These are phyloP conservation scores for Penicillium hesseltinei DNA, from an alignment of 2,329 filamentous ascomycete species.

Conservation along the genomic window DNA sequence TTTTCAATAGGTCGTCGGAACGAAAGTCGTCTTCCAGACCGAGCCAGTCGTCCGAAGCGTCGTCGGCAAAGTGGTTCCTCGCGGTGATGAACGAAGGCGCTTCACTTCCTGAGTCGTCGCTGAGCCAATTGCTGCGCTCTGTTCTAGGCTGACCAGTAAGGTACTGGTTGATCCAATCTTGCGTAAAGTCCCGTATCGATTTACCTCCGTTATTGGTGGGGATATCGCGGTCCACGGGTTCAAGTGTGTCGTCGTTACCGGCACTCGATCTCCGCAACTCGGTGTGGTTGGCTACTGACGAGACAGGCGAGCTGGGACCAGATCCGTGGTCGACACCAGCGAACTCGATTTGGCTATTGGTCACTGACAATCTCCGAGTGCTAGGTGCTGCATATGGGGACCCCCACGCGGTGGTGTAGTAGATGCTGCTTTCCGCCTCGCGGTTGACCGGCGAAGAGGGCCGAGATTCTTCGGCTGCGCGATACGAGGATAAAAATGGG, in stretches of 20 bases:
- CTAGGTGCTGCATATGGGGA: slow-evolving; percentile 76
- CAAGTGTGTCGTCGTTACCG: slow-evolving; percentile 28
- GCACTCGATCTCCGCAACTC: slow-evolving; percentile 32
- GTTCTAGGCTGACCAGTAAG: slow-evolving; percentile 67
- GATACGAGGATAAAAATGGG: slow-evolving; percentile 34
- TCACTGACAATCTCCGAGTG: slow-evolving; percentile 41
- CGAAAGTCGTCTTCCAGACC: slow-evolving; percentile 40
- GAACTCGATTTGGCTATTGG: slow-evolving; percentile 49
- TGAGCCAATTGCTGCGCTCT: slow-evolving; percentile 78
- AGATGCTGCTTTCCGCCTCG: slow-evolving; percentile 50
- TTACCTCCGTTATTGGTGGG: slow-evolving; percentile 30
- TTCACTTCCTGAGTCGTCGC: slow-evolving; percentile 73
- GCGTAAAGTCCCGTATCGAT: slow-evolving; percentile 61
- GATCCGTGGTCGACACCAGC: slow-evolving; percentile 41
- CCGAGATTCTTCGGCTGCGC: slow-evolving; percentile 35
- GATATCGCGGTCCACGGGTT: slow-evolving; percentile 26
- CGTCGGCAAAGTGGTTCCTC: slow-evolving; percentile 42
- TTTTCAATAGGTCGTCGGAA: slow-evolving; percentile 41
- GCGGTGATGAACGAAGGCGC: slow-evolving; percentile 60
- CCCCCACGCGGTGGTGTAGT: slow-evolving; percentile 82
- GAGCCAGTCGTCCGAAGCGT: slow-evolving; percentile 45
- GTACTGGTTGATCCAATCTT: slow-evolving; percentile 84
- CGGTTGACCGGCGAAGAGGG: slow-evolving; percentile 43
- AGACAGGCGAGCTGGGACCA: slow-evolving; percentile 36
- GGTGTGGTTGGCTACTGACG: slow-evolving; percentile 27